These are phyloP conservation scores for Ramicandelaber brevisporus DNA, from an alignment of 192 early-diverging fungal genomes.

Conservation along the genomic window DNA sequence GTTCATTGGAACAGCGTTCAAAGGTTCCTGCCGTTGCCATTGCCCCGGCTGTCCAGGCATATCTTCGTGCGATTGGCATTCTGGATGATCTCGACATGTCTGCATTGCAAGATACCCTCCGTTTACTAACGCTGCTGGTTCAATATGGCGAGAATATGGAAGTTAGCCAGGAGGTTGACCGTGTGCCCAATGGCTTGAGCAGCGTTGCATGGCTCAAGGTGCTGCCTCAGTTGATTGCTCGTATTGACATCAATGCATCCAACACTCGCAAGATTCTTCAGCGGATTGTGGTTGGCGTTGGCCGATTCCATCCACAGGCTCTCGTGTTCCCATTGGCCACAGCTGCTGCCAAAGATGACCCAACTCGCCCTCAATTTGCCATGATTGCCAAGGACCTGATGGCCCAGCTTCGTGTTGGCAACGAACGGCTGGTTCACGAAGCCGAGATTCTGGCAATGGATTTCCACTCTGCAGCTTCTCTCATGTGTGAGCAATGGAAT, in stretches of 20 bases:
- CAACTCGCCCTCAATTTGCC: constrained; percentile 26
- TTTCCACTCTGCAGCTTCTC: constrained; percentile 82
- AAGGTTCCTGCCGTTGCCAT: too few species aligned
- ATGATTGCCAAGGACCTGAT: constrained; percentile 62
- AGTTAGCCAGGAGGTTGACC: constrained; percentile 54
- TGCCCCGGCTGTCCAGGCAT: constrained; percentile 77
- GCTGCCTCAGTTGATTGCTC: constrained; percentile 88
- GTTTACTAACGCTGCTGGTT: constrained; percentile 83
- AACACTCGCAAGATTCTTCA: constrained; percentile 65
- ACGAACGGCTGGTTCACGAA: constrained; percentile 60
- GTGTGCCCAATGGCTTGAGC: constrained; percentile 57
- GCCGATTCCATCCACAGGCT: constrained; percentile 86
- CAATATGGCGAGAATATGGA: constrained; percentile 75
- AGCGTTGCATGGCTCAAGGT: constrained; percentile 94
- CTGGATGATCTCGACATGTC: constrained; percentile 51
- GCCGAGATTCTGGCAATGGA: constrained; percentile 86
- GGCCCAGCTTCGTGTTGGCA: constrained; percentile 72
- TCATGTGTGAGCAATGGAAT: constrained; percentile 97
- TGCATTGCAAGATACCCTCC: constrained; percentile 81
- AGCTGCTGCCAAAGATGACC: constrained; percentile 73
- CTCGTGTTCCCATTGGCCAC: constrained; percentile 93
- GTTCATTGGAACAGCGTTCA: too few species aligned
- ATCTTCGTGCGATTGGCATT: constrained; percentile 78
- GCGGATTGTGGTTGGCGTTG: constrained; percentile 68
- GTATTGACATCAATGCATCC: constrained; percentile 56